Percentiles rank a stretch among this genome's conserved stretches.
Conservation (phyloP, 2,329 filamentous ascomycete genomes). For the Beauveria bassiana region DNA sequence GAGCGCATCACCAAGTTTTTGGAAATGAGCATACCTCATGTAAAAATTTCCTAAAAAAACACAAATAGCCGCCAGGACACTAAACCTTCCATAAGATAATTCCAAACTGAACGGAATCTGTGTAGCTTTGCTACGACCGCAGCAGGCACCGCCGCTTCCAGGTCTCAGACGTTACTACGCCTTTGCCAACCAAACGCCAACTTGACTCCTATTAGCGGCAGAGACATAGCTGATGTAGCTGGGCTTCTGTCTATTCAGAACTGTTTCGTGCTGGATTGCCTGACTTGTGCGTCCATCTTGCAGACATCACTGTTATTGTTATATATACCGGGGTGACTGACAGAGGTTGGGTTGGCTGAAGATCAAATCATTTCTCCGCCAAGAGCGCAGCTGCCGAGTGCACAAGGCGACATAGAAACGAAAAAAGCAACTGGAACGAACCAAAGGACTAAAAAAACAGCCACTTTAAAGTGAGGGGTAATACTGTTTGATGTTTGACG, state of each 20-base stretch:
- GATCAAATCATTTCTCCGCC: too few species aligned
- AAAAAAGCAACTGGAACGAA: too few species aligned
- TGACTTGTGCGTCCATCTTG: too few species aligned
- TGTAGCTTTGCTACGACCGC: neutral
- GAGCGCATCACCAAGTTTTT: neutral
- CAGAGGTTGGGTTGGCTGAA: too few species aligned
- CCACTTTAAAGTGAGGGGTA: neutral
- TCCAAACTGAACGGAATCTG: neutral
- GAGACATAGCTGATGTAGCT: too few species aligned
- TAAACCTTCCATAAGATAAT: neutral
- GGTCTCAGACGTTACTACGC: neutral
- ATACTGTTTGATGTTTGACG: conserved; percentile 5
- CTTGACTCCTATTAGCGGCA: neutral
- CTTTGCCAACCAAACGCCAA: too few species aligned
- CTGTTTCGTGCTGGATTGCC: too few species aligned
- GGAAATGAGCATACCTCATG: neutral
- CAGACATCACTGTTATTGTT: too few species aligned
- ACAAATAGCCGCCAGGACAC: neutral
- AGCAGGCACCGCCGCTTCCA: neutral
- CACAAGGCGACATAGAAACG: too few species aligned
- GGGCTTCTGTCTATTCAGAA: too few species aligned
- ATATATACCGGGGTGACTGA: too few species aligned
- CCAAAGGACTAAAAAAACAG: neutral
- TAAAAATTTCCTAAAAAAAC: neutral
- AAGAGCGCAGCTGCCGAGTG: too few species aligned